Conservation (phyloP, 495 filamentous ascomycete species). For the Talaromyces stipitatus region DNA sequence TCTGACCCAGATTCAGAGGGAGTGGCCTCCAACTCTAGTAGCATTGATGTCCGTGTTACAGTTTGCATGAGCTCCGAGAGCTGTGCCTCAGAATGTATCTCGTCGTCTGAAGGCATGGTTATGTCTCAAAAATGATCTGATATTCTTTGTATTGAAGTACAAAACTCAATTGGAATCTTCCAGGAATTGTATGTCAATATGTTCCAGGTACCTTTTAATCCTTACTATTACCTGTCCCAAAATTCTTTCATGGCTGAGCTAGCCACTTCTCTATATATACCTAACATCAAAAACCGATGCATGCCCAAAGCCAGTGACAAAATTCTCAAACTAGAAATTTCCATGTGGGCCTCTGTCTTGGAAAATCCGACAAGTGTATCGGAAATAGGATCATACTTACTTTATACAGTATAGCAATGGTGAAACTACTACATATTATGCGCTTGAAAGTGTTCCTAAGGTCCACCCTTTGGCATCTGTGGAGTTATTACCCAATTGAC, state of each 20-base stretch:
- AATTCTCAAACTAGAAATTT: slow-evolving; percentile 1
- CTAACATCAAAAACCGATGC: neutral
- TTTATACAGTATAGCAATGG: neutral
- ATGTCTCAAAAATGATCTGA: neutral
- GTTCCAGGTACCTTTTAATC: neutral
- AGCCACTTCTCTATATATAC: neutral
- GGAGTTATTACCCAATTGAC: neutral
- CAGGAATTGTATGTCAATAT: neutral
- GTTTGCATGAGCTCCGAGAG: neutral
- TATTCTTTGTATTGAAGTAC: neutral
- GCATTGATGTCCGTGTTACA: neutral
- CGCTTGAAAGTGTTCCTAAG: neutral
- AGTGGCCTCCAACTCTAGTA: neutral
- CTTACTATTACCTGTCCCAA: neutral
- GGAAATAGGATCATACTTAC: neutral
- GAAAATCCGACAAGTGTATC: neutral
- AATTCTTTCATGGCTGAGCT: neutral
- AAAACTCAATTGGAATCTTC: neutral
- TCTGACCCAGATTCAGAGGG: neutral
- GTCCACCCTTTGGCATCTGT: neutral
- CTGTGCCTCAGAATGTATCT: neutral
- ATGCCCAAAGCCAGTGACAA: neutral
- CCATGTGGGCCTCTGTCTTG: neutral
- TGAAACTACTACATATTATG: neutral
- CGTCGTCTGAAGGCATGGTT: neutral